Evolutionary conservation across 2,329 filamentous ascomycete species (phyloP), one percentile per base, ranked within the genome.

Genomic region (Malbranchea zuffiana): DNA sequence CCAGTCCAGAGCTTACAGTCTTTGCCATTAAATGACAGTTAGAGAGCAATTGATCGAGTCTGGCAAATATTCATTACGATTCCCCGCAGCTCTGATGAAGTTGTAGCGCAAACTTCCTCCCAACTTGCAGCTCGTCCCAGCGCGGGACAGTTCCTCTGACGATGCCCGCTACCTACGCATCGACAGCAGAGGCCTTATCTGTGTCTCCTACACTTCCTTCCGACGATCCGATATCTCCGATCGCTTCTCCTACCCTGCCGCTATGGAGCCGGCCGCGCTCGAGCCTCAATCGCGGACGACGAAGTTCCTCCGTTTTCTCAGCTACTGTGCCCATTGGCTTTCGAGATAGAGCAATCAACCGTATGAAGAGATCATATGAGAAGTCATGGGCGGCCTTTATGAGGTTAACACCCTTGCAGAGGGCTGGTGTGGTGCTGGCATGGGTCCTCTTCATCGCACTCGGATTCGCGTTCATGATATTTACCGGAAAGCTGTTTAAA

Each of bases 401-500:
- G 32, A 52, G 52, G 32, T 58, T 68, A 59, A 62, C 55, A 2
- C 46, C 72, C 1, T 51, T 75, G 39, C 80, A 92, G 57, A 74
- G 73, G 48, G 58, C 75, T 5, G 64, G 78, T 13, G 66, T 78
- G 13, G 57, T 71, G 8, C 41, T 69, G 3, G 73, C 63, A 16
- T 60, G 66, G 6, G 32, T 80, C 11, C 53, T 68, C 0, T 45
- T 67, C n/a, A 59, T 71, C 39, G 65, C 74, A 6, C 52, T 83
- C 8, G 63, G 68, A 18, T 63, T 93, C 36, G 62, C 86, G 3
- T 79, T 83, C 55, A 64, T 93, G 39, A 58, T 88, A 44, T 90
- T 83, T 67, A 84, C 79, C 45, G 79, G 88, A 57, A 64, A 70
- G 46, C 80, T 96, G 55, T 92, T 95, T 64, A 68, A 72, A 21